Evolutionary conservation across 345 rosid species (phyloP), one percentile per base, ranked within the genome.

Genomic region (Firmiana major): DNA sequence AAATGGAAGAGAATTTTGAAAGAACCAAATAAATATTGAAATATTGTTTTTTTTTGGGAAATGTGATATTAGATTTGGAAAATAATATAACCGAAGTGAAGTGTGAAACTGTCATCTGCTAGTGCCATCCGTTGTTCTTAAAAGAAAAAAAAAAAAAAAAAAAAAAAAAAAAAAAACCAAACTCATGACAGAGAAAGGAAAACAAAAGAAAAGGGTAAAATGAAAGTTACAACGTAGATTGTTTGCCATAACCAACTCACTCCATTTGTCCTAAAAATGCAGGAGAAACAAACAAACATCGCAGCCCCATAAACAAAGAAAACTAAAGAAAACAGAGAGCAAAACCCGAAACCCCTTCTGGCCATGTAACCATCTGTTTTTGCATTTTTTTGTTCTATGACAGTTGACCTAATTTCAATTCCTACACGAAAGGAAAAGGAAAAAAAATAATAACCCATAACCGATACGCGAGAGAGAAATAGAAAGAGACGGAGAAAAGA

Each of bases 331-430:
- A 57, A 16, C n/a, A n/a, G 15, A 28, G 1, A 38, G 19, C 43
- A 4, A 38, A 46, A 4, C 4, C 3, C 48, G 63, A 24, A 63
- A 74, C 9, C 8, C 6, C 64, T 12, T 26, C 57, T 19, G 34
- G n/a, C n/a, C n/a, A n/a, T n/a, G n/a, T n/a, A n/a, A n/a, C n/a
- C n/a, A n/a, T n/a, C n/a, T n/a, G n/a, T n/a, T n/a, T n/a, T n/a
- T n/a, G n/a, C n/a, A n/a, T n/a, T n/a, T n/a, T n/a, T n/a, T n/a
- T n/a, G n/a, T n/a, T n/a, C n/a, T n/a, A n/a, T n/a, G 83, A 79
- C 90, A 79, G 92, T 88, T 87, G 91, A 90, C 92, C 93, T 86
- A 88, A 87, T 79, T 69, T 76, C 31, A 31, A 60, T 46, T 72
- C 36, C 40, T 66, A 66, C 74, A n/a, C 72, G 16, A 55, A 49